Base-by-base conservation (phyloP, 805 yeast species). In the Priceomyces medius region DNA sequence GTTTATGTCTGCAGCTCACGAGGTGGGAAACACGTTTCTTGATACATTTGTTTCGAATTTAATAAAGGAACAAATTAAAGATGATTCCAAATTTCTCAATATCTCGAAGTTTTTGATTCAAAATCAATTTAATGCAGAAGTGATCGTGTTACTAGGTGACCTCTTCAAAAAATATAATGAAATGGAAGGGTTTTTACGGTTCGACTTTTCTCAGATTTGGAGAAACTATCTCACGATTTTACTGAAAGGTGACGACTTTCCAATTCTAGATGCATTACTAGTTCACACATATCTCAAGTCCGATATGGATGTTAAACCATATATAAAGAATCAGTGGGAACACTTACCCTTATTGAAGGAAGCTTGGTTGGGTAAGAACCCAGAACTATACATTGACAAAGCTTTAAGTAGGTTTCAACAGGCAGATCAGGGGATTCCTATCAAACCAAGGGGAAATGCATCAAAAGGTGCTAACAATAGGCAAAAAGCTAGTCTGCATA, bases 11-110 rank as follows among this genome's bases (percentile, higher is more conserved):
- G 54, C 68, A 33, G 56, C 65, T 43, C 68, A 62, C 38, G 59
- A 58, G 44, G 66, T 74, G 1, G 73, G 73, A 3, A 58, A 49
- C 37, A 47, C 42, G 1, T 54, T 51, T 39, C 49, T 70, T 40
- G 58, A 58, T 36, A 53, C 55, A 21, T 51, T 54, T n/a, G 49
- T 63, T 0, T 38, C 56, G 17, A 47, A 54, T 2, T 43, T 60
- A 7, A 49, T 68, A 7, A 20, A 40, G 3, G 20, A 27, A 3
- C 50, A 50, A 38, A 51, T 55, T 36, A 54, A 50, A 4, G 34
- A 48, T 7, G 48, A 41, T 18, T 49, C 47, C 1, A 39, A 37
- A 1, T 59, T 61, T 27, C 27, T 54, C 6, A 52, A 46, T 0
- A 23, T 61, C 4, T 41, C 59, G 10, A 46, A 47, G 21, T 60